phyloP scores from a whole-genome alignment of 176 grass and related monocot genomes.

The Hordeum marinum region DNA sequence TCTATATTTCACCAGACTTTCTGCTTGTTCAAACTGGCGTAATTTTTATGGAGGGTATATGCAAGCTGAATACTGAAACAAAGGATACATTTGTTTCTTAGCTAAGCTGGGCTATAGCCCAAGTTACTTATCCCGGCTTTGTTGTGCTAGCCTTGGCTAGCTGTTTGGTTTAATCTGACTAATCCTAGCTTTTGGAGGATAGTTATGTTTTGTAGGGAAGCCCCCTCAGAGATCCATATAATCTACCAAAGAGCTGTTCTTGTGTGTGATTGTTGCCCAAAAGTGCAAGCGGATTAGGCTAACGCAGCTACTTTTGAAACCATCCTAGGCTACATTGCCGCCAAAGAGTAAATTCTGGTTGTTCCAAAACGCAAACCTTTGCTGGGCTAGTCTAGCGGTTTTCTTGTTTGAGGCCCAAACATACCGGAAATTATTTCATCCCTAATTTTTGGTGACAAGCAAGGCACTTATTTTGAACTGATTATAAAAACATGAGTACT shows the following conservation, averaged over 20 bases:
- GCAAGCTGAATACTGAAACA: not conserved
- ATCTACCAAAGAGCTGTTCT: not conserved
- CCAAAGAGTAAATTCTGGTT: not conserved
- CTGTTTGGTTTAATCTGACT: not conserved
- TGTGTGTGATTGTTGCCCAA: not conserved
- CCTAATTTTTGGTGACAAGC: not conserved
- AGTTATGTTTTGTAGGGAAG: not conserved
- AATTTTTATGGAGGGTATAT: not conserved
- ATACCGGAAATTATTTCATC: not conserved
- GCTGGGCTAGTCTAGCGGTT: not conserved
- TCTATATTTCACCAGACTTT: conserved; percentile 12
- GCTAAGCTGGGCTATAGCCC: too few relatives aligned
- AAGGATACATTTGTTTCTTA: not conserved
- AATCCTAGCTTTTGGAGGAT: not conserved
- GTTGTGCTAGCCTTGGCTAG: too few relatives aligned
- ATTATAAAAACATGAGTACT: not conserved
- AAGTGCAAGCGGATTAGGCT: not conserved
- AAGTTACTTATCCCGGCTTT: too few relatives aligned
- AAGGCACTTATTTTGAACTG: conserved; percentile 1
- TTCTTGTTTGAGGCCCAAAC: not conserved
- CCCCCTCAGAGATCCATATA: not conserved
- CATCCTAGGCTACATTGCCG: not conserved
- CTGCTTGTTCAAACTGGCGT: not conserved
- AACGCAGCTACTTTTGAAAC: not conserved
- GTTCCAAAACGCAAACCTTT: not conserved